Evolutionary conservation across 371 early-diverging fungal genomes (phyloP).

Genomic region (Amoeboaphelidium protococcarum): DNA sequence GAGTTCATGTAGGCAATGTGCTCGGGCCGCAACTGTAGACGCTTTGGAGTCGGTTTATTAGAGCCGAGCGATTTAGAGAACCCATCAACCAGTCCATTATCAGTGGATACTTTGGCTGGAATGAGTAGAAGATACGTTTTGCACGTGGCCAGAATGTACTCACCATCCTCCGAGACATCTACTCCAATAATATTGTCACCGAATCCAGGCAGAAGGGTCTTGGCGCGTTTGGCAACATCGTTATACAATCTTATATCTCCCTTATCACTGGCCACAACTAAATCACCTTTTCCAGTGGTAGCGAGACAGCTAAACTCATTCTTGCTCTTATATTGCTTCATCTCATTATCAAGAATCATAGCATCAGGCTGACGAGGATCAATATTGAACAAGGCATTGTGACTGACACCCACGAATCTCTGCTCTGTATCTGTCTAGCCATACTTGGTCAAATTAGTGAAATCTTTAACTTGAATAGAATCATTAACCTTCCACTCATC

Average conservation of each 20-base stretch:
- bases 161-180: constrained; percentile 68
- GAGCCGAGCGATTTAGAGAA: constrained; percentile 11
- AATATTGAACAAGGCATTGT: constrained; percentile 54
- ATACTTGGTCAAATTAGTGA: constrained; percentile 48
- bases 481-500: constrained; percentile 52
- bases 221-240: constrained; percentile 51
- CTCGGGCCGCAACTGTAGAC: constrained; percentile 63
- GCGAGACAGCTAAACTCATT: constrained; percentile 38
- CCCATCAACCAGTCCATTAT: constrained; percentile 16
- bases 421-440: constrained; percentile 34
- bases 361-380: constrained; percentile 53
- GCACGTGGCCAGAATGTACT: constrained; percentile 68
- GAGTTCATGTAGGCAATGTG: constrained; percentile 56
- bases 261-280: constrained; percentile 58
- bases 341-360: constrained; percentile 30
- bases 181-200: constrained; percentile 68
- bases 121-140: constrained; percentile 55
- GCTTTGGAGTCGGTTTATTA: constrained; percentile 35
- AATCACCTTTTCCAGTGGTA: constrained; percentile 46
- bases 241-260: constrained; percentile 76
- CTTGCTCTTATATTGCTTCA: constrained; percentile 34
- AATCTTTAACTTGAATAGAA: constrained; percentile 26
- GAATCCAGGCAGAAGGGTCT: constrained; percentile 59
- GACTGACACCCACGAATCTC: constrained; percentile 52
- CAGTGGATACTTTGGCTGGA: constrained; percentile 21